These are phyloP conservation scores for Davidsoniella virescens DNA, from an alignment of 2,329 filamentous ascomycete species.

Conservation along the genomic window DNA sequence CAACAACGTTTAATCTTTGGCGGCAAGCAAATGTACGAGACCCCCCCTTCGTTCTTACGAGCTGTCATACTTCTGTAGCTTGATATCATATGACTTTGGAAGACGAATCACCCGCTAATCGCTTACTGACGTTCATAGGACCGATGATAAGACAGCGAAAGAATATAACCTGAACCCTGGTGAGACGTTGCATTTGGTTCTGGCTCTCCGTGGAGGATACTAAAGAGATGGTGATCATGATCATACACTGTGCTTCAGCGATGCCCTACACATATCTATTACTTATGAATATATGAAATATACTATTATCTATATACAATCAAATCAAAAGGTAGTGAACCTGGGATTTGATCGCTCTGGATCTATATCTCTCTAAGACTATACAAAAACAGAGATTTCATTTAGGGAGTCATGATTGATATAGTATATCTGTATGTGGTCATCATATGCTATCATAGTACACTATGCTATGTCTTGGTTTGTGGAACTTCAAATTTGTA, in stretches of 20 bases:
- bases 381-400: too few relatives aligned
- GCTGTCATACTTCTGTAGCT: background rate
- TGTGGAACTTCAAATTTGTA: too few relatives aligned
- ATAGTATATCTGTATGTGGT: too few relatives aligned
- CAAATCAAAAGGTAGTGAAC: too few relatives aligned
- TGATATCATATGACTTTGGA: background rate
- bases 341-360: too few relatives aligned
- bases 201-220: conserved; percentile 74
- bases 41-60: background rate
- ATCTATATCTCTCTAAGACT: too few relatives aligned
- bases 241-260: background rate
- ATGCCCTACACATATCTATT: background rate
- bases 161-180: conserved; percentile 88
- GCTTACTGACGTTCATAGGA: conserved; percentile 35
- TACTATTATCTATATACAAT: background rate
- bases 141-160: conserved; percentile 80
- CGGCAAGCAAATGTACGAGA: conserved; percentile 88
- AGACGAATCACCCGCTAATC: background rate
- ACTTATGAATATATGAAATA: background rate
- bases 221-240: background rate
- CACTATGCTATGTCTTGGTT: too few relatives aligned
- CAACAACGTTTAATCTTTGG: conserved; percentile 94
- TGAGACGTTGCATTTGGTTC: conserved; percentile 84
- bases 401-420: too few relatives aligned
- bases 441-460: too few relatives aligned